phyloP scores from a whole-genome alignment of 768 basidiomycete genomes.

The Ramaria rubella region DNA sequence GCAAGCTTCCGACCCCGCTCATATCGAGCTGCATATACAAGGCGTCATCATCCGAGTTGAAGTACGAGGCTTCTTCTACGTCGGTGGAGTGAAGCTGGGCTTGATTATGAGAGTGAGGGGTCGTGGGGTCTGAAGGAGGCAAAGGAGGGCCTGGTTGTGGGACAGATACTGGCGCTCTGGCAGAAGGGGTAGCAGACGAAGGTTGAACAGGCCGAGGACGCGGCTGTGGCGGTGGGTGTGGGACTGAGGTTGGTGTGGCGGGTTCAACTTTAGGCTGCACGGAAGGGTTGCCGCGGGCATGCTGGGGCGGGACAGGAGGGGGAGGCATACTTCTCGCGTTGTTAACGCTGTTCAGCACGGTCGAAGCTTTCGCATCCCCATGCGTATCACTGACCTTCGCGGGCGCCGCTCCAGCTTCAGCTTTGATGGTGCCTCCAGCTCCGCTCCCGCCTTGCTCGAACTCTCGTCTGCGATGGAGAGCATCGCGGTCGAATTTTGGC shows the following conservation, averaged over 20 bases:
- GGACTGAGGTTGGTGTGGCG: not conserved
- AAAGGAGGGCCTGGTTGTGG: not conserved
- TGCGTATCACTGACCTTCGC: not conserved
- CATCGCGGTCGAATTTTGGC: conserved; percentile 58
- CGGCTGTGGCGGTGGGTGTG: conserved; percentile 17
- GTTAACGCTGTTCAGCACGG: conserved; percentile 18
- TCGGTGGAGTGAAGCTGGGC: conserved; percentile 24
- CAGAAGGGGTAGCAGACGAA: not conserved
- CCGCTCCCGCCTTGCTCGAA: conserved; percentile 40
- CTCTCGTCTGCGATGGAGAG: conserved; percentile 65
- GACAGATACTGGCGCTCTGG: not conserved
- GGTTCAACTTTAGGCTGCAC: not conserved
- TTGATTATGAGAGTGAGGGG: conserved; percentile 6
- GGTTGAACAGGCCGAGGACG: conserved; percentile 25
- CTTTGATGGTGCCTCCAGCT: not conserved
- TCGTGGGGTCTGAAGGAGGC: conserved; percentile 7
- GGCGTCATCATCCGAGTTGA: conserved; percentile 61
- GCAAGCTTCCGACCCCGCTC: conserved; percentile 26
- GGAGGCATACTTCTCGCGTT: conserved; percentile 9
- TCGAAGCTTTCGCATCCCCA: not conserved
- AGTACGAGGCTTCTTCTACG: conserved; percentile 37
- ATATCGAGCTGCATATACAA: conserved; percentile 54
- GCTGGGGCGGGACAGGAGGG: not conserved
- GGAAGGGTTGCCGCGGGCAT: not conserved
- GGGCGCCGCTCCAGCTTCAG: not conserved